Base-by-base conservation (phyloP, 2,329 filamentous ascomycete species). In the Arthroderma sp. region DNA sequence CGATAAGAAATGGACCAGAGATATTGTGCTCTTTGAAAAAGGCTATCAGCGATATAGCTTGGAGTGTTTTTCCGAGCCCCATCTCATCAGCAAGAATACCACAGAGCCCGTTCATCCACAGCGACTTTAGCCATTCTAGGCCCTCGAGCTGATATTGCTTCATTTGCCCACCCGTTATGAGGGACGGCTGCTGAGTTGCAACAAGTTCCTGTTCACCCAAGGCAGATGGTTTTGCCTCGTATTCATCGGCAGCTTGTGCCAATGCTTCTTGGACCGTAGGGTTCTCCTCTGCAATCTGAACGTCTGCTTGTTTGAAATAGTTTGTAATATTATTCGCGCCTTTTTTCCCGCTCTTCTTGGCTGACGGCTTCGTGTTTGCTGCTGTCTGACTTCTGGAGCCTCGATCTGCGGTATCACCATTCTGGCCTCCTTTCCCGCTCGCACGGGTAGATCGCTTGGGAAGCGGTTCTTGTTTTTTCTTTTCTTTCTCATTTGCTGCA, bases 71-170 rank as follows among this genome's bases (percentile, higher is more conserved):
- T 4, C 86, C 85, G 4, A 94, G 65, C 0, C 88, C 88, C 88
- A 95, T 95, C 61, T 95, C 88, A 55, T 95, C 88, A 0, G 88
- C 88, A 30, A 95, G 62, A 46, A 94, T 94, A 1, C 88, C 88
- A 52, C 86, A 93, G 61, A 95, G 76, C 7, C 88, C 88, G 56
- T 94, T 91, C 70, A 94, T 86, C 55, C 83, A 94, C 3, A 83
- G 60, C 0, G 77, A 80, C 30, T 77, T 76, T 70, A 98, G 81
- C 91, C 91, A 98, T 0, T 94, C 93, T 1, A 98, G 64, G 0
- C 91, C 91, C 59, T 96, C 89, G 0, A 98, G 68, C 55, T 98
- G 91, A 58, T 98, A 98, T 50, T 85, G 83, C 11, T 88, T 74
- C 89, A 98, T 96, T 3, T 80, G 82, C 1, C 91, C 91, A 4